Evolutionary conservation across 2,329 filamentous ascomycete species (phyloP).

Genomic region (Diaporthe velutina): DNA sequence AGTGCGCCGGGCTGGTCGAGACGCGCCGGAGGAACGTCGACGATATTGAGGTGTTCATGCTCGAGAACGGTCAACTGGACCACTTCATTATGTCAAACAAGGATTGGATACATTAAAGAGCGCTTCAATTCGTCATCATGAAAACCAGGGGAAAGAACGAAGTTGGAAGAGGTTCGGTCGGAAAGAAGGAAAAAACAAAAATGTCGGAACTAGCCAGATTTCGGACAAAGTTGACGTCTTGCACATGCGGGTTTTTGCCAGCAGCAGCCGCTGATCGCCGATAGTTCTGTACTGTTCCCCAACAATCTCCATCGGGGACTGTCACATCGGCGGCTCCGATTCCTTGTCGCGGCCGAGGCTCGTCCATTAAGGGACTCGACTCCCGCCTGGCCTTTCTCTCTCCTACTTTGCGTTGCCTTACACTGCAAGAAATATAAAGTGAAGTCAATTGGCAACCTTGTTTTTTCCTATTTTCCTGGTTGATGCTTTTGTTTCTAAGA

Average conservation of each 20-base stretch:
- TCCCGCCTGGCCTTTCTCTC: background rate
- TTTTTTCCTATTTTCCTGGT: background rate
- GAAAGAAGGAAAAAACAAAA: background rate
- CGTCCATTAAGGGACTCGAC: background rate
- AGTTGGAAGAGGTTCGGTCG: background rate
- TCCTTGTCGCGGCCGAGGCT: slow-evolving; percentile 20
- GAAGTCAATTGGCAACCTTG: background rate
- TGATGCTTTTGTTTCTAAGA: background rate
- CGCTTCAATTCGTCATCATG: slow-evolving; percentile 14
- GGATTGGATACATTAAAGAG: background rate
- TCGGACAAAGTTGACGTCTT: slow-evolving; percentile 27
- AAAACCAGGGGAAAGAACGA: background rate
- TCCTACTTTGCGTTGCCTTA: background rate
- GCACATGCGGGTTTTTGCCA: slow-evolving; percentile 29
- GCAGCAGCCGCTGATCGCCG: slow-evolving; percentile 12
- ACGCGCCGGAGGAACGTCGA: slow-evolving; percentile 35
- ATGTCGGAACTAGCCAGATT: slow-evolving; percentile 7
- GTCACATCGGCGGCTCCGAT: slow-evolving; percentile 14
- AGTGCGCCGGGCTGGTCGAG: slow-evolving; percentile 27
- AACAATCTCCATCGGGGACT: slow-evolving; percentile 23
- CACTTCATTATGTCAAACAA: slow-evolving; percentile 3
- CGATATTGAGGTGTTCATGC: slow-evolving; percentile 38
- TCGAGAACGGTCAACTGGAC: slow-evolving; percentile 21
- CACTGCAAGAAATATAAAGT: background rate
- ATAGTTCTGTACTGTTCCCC: slow-evolving; percentile 4